Conservation (phyloP, 768 basidiomycete species). For the Boletellus sp. region DNA sequence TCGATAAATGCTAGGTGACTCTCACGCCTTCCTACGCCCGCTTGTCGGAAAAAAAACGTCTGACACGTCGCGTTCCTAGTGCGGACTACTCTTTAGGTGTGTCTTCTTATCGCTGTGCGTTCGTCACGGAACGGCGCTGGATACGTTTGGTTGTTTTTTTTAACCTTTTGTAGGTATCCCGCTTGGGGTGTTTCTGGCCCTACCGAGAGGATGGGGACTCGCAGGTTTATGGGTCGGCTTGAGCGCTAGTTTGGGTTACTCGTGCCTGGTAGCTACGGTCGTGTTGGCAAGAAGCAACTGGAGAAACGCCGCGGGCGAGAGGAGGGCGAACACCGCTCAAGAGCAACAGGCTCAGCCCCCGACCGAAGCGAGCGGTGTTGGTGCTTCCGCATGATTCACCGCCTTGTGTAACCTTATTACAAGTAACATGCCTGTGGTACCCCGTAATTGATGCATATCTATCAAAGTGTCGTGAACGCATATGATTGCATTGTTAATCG, state of each 20-base stretch:
- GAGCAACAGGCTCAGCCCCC: neutral
- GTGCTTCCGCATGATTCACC: neutral
- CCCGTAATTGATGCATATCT: neutral
- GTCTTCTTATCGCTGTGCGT: constrained; percentile 3
- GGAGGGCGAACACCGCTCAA: neutral
- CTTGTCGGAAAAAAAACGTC: neutral
- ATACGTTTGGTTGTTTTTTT: neutral
- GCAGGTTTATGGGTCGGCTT: constrained; percentile 24
- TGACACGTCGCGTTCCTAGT: constrained; percentile 6
- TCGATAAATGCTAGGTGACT: constrained; percentile 22
- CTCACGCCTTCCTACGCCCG: neutral
- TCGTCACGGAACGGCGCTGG: neutral
- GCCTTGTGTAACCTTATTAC: neutral
- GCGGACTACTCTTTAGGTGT: constrained; percentile 31
- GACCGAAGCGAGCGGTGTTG: neutral
- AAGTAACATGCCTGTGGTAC: neutral
- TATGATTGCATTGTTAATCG: constrained; percentile 7
- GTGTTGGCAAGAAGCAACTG: constrained; percentile 20
- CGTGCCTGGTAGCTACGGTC: constrained; percentile 15
- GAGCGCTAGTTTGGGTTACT: constrained; percentile 19
- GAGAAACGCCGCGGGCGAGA: constrained; percentile 5
- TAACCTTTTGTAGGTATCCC: constrained; percentile 34
- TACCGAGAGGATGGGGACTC: constrained; percentile 21
- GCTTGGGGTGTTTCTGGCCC: constrained; percentile 24
- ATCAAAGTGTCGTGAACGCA: neutral